Evolutionary conservation across 352 stramenopile species (phyloP), one percentile per base, ranked within the genome.

Genomic region (Halophytophthora polymorphica): DNA sequence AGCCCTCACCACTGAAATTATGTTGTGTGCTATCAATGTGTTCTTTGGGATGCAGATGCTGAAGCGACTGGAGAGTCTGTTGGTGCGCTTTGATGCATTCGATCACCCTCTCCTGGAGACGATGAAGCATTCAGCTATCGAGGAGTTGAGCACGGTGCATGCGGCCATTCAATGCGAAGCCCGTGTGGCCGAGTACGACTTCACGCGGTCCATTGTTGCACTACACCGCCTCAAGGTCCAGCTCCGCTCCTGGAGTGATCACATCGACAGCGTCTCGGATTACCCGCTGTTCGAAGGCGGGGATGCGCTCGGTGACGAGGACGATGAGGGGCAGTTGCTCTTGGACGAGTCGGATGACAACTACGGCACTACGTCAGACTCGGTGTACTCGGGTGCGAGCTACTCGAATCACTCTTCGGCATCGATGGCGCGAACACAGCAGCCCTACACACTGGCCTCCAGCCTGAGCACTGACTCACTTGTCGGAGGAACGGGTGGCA

Each of bases 191-290:
- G 76, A 90, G 51, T 89, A 90, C 46, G 76, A 93, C 39, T 86
- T 90, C 40, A 90, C 79, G 8, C 77, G 82, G 46, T 75, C 79
- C 22, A 88, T 90, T 57, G 73, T 88, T 14, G 70, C 77, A 17
- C 44, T 93, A 12, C 77, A 90, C 52, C 74, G 73, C 15, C 76
- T 90, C 29, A 93, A 90, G 59, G 58, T 66, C 13, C 67, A 76
- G 36, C 36, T 90, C 18, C 71, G 68, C 8, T 76, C 70, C 7
- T 92, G 81, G 81, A 88, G 78, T 55, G 78, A 92, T 29, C 81
- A 92, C 58, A 90, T 92, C 45, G 81, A 92, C 56, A 67, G 61
- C 34, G 65, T 89, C 34, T 88, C 78, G 6, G 81, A 92, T 29
- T 92, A 92, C 18, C 78, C 78, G 18, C 61, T 90, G 11, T 92